Base-by-base conservation (phyloP, 2,329 filamentous ascomycete species). In the Fusarium sp. region DNA sequence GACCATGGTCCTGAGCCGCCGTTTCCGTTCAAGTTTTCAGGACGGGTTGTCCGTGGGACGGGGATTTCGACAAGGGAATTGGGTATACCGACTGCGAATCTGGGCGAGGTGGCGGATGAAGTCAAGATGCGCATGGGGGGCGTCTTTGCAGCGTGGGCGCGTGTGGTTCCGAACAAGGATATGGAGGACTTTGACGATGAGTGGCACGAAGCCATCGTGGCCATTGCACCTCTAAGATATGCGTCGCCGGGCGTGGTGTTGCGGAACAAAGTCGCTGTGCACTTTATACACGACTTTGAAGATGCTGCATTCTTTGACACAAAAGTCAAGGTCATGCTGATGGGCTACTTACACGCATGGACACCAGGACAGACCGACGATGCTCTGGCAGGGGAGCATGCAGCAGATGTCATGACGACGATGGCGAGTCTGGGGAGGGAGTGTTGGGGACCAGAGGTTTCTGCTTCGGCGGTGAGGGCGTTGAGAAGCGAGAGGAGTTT, bases 101-200 rank as follows among this genome's bases (percentile, higher is more conserved):
- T 90, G 2, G 66, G 67, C 0, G 79, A 78, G 9, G 76, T 88
- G 0, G 77, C 84, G 0, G 81, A 82, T 23, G 78, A 83, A 31
- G 71, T 88, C 36, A 76, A 79, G 19, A 74, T 83, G 59, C 80
- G 82, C 4, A 77, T 90, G 45, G 75, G 77, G 11, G 88, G 88
- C 0, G 80, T 88, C 7, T 91, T 88, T 66, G 85, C 88, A 35
- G 87, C 85, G 4, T 91, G 88, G 88, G 83, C 81, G 0, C 74
- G 80, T 1, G 66, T 85, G 2, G 59, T 79, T 1, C 73, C 76
- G 0, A 27, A 50, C 1, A 71, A 75, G 19, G 69, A 66, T 0
- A 60, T 69, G 3, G 75, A 77, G 4, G 70, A 71, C 4, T 46
- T 77, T 2, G 72, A 77, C 0, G 56, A 71, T 4, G 76, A 79